Base-by-base conservation (phyloP, 2,329 filamentous ascomycete genomes). In the Verticillium nonalfalfae region DNA sequence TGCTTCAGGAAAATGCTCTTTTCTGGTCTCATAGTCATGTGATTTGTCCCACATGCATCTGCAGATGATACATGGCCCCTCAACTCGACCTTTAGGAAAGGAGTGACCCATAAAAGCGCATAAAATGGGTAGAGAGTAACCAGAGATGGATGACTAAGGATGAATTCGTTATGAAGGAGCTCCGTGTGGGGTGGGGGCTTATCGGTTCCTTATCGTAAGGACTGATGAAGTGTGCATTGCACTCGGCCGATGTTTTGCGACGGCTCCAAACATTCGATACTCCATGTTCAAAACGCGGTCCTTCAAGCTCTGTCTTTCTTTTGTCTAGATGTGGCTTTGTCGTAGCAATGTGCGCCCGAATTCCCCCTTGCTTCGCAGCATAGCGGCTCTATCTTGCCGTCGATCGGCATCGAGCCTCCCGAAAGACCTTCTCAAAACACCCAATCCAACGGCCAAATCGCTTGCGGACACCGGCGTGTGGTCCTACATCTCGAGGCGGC, bases 271-370 rank as follows among this genome's bases (percentile, higher is more conserved):
- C 11, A 4, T 18, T 26, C 45, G 4, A 21, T 10, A 7, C 18
- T 18, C 7, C 1, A 13, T 52, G 18, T 52, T 18, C 45, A 26
- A 21, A 21, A 21, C n/a, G 7, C 18, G n/a, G 7, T 26, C n/a
- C 45, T 52, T 18, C 18, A 21, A 18, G n/a, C n/a, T 14, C 13
- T 52, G 6, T 52, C 45, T 52, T 52, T 52, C 45, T 52, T 40
- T 31, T 33, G 21, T 35, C 58, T 59, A 59, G 58, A 59, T 59
- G 58, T 59, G 58, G 58, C 33, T 45, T 36, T 11, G 15, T 54
- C n/a, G 18, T 55, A 18, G 26, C 10, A 18, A 33, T 38, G 33
- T 55, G 31, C 33, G 33, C 15, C 7, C 40, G 36, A 59, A 13
- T 5, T 35, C 45, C 4, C 33, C 18, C 35, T 18, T 7, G 2